phyloP scores from a whole-genome alignment of 352 stramenopile genomes.

The Globisporangium takayamanum region DNA sequence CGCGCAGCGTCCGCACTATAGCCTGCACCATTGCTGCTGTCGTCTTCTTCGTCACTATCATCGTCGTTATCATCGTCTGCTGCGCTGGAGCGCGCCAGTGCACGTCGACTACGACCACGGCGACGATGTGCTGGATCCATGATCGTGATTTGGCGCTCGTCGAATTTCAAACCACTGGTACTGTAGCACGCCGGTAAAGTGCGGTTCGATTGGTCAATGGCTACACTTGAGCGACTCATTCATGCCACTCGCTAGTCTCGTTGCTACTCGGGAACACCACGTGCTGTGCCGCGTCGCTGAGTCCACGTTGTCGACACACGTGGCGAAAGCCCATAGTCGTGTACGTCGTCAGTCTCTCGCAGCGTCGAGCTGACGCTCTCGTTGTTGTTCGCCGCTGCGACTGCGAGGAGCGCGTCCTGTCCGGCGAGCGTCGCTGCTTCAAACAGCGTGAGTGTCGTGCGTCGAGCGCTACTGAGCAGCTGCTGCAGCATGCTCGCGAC shows the following conservation, averaged over 20 bases:
- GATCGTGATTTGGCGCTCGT: neutral
- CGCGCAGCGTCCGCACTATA: neutral
- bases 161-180: neutral
- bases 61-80: neutral
- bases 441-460: neutral
- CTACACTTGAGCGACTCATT: neutral
- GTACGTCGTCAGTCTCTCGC: neutral
- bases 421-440: neutral
- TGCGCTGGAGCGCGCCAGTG: neutral
- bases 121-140: neutral
- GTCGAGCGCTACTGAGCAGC: neutral
- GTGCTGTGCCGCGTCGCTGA: too few species aligned
- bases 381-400: neutral
- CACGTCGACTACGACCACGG: neutral
- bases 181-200: neutral
- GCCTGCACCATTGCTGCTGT: neutral
- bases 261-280: too few species aligned
- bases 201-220: neutral
- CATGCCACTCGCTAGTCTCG: too few species aligned
- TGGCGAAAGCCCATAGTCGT: neutral
- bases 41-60: neutral
- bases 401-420: constrained; percentile 1
- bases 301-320: neutral
- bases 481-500: neutral
- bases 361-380: neutral